These are phyloP conservation scores for Rossbeevera mucosa DNA, from an alignment of 768 basidiomycete species.

Conservation along the genomic window DNA sequence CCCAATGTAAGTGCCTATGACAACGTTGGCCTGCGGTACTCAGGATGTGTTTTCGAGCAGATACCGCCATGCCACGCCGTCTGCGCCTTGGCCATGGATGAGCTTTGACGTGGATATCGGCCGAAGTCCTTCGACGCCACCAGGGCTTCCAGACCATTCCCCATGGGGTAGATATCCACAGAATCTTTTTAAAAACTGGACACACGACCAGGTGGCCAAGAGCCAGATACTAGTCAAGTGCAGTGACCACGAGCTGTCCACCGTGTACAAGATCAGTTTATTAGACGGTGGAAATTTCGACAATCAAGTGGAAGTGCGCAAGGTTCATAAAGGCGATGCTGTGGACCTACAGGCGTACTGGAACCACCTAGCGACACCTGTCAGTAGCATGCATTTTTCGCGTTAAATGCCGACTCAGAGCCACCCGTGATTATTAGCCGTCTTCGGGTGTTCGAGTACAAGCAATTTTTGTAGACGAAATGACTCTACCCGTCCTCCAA, in stretches of 20 bases:
- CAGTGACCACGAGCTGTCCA: conserved; percentile 11
- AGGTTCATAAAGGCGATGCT: conserved; percentile 12
- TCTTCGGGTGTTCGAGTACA: conserved; percentile 28
- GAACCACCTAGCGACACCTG: conserved; percentile 23
- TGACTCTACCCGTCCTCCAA: conserved; percentile 33
- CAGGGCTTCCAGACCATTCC: not conserved
- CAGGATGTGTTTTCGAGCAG: conserved; percentile 4
- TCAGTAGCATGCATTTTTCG: conserved; percentile 10
- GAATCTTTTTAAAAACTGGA: conserved; percentile 52
- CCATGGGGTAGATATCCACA: conserved; percentile 46
- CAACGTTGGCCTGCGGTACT: not conserved
- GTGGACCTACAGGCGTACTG: conserved; percentile 23
- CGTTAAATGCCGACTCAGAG: not conserved
- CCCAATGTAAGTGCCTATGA: conserved; percentile 17
- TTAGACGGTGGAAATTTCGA: conserved; percentile 17
- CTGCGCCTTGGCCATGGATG: conserved; percentile 40
- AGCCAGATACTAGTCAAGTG: conserved; percentile 32
- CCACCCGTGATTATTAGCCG: conserved; percentile 17
- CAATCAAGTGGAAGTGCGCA: conserved; percentile 6
- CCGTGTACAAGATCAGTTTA: conserved; percentile 18
- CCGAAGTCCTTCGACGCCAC: not conserved
- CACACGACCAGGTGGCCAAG: conserved; percentile 35
- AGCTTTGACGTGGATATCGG: conserved; percentile 21
- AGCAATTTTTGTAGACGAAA: conserved; percentile 37
- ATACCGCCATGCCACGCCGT: conserved; percentile 35